These are phyloP conservation scores for Russula griseocarnosa DNA, from an alignment of 768 basidiomycete genomes.

Conservation along the genomic window DNA sequence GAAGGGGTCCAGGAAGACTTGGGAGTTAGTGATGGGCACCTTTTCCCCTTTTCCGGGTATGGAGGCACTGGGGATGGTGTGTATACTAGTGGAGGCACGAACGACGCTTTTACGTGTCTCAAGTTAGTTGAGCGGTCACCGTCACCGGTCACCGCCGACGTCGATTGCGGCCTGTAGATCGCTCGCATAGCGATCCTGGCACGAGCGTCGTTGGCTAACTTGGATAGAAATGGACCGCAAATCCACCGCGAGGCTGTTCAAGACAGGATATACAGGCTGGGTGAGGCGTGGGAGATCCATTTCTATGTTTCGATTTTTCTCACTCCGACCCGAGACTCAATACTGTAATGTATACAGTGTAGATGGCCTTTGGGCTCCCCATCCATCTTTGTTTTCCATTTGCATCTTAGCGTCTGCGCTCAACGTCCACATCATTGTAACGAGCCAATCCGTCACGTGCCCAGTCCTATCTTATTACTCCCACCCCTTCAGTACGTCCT, in stretches of 20 bases:
- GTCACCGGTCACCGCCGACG: constrained; percentile 52
- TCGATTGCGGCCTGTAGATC: constrained; percentile 81
- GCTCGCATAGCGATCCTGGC: constrained; percentile 71
- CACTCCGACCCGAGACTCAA: too few relatives aligned
- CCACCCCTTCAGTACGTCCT: too few relatives aligned
- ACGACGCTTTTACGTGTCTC: constrained; percentile 50
- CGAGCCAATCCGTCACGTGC: too few relatives aligned
- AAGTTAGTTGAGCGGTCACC: constrained; percentile 19
- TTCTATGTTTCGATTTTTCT: too few relatives aligned
- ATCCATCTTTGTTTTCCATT: too few relatives aligned
- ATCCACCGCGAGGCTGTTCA: constrained; percentile 70
- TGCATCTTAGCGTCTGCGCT: too few relatives aligned
- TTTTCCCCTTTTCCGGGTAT: constrained; percentile 4
- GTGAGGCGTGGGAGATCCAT: constrained; percentile 46
- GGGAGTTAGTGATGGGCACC: constrained; percentile 19
- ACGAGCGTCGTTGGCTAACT: constrained; percentile 77
- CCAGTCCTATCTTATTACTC: too few relatives aligned
- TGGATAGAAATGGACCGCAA: constrained; percentile 81
- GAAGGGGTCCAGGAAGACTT: constrained; percentile 24
- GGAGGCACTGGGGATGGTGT: constrained; percentile 28
- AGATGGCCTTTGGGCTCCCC: too few relatives aligned
- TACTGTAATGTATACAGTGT: too few relatives aligned
- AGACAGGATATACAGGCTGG: constrained; percentile 38
- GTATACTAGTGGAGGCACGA: constrained; percentile 70
- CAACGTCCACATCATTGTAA: too few relatives aligned